A percentile compares a stretch with the other conserved stretches of the same genome.
Conservation (phyloP, 768 basidiomycete genomes). For the Rhizopogon vulgaris region DNA sequence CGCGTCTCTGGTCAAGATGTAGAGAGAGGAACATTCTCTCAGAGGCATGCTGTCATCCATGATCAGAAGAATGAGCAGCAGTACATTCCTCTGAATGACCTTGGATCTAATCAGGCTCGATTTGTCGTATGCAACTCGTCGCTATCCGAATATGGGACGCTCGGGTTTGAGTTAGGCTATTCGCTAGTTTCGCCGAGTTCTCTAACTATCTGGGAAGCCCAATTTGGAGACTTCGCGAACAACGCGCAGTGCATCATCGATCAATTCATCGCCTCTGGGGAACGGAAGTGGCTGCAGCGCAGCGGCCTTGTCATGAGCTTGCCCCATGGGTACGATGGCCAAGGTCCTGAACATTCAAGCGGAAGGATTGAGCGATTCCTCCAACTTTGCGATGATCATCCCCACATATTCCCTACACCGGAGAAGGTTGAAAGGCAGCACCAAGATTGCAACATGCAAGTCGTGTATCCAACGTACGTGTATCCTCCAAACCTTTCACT, state of each 20-base stretch:
- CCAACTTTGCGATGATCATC: conserved; percentile 97
- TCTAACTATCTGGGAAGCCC: conserved; percentile 97
- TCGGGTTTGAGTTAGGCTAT: conserved; percentile 98
- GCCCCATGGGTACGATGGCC: conserved; percentile 97
- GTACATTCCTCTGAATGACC: conserved; percentile 84
- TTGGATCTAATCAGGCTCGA: conserved; percentile 81
- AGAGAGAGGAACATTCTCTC: conserved; percentile 98
- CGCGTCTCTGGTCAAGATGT: conserved; percentile 97
- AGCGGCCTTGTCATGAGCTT: conserved; percentile 83
- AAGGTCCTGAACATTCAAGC: conserved; percentile 97
- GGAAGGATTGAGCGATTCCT: conserved; percentile 94
- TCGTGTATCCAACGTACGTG: conserved; percentile 91
- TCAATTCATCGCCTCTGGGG: conserved; percentile 96
- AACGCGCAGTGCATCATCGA: conserved; percentile 98
- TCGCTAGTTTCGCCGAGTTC: conserved; percentile 93
- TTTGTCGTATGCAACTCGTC: conserved; percentile 98
- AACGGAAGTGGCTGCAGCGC: conserved; percentile 96
- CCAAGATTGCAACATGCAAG: conserved; percentile 99
- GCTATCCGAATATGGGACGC: conserved; percentile 88
- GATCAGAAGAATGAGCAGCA: conserved; percentile 91
- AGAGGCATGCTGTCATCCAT: conserved; percentile 94
- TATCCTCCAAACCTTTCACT: not conserved
- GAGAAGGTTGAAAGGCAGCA: conserved; percentile 93
- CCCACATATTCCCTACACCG: conserved; percentile 78
- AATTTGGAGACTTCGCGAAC: conserved; percentile 98